A percentile compares a stretch with the other conserved stretches of the same genome.
Conservation (phyloP, 495 filamentous ascomycete genomes). For the Cercophora sp. region DNA sequence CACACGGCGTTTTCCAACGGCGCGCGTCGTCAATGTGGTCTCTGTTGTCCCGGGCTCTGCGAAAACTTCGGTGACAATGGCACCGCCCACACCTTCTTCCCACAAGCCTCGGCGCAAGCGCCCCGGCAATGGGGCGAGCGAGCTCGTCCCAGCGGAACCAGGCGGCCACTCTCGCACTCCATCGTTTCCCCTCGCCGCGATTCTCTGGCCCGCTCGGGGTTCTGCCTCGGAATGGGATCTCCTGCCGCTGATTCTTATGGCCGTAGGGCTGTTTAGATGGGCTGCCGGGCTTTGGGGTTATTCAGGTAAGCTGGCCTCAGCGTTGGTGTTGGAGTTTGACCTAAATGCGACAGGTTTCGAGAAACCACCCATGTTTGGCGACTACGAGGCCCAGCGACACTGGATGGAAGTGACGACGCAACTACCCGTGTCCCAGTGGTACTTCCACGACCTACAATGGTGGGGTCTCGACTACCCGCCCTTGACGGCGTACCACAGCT, state of each 20-base stretch:
- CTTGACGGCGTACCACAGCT: constrained; percentile 96
- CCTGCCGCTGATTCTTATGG: constrained; percentile 82
- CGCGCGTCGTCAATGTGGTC: neutral
- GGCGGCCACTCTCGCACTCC: constrained; percentile 45
- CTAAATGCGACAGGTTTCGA: constrained; percentile 76
- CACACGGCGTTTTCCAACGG: neutral
- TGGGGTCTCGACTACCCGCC: constrained; percentile 98
- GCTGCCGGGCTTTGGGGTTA: constrained; percentile 89
- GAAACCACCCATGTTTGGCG: constrained; percentile 86
- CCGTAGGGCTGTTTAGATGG: constrained; percentile 89
- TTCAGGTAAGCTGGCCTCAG: constrained; percentile 58
- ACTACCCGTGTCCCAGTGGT: constrained; percentile 90
- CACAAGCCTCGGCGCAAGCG: constrained; percentile 53
- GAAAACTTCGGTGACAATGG: constrained; percentile 38
- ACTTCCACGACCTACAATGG: constrained; percentile 93
- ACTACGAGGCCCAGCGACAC: constrained; percentile 95
- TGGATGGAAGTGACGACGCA: constrained; percentile 97
- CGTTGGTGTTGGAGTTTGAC: too few relatives aligned
- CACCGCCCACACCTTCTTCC: constrained; percentile 36
- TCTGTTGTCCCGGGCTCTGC: too few relatives aligned
- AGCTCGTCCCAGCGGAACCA: constrained; percentile 24
- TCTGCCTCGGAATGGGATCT: constrained; percentile 89
- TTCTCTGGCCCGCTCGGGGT: constrained; percentile 85
- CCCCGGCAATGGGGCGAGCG: constrained; percentile 22
- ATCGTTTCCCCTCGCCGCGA: constrained; percentile 80